Conservation (phyloP, 768 basidiomycete genomes). For the Pseudohyphozyma bogoriensis region DNA sequence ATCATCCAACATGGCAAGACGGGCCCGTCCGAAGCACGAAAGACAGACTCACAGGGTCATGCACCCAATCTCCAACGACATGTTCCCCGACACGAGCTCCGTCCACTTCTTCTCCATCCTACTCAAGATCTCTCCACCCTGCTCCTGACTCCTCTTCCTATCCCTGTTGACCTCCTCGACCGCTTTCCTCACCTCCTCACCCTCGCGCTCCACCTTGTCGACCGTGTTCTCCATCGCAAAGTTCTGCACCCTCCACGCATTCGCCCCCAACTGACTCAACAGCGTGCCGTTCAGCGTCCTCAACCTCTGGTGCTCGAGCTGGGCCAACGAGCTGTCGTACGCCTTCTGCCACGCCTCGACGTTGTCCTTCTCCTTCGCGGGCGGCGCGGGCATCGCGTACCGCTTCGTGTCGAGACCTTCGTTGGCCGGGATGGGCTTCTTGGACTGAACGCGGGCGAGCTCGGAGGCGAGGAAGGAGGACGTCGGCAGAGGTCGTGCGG, state of each 20-base stretch:
- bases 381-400: conserved; percentile 24
- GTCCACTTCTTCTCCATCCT: conserved; percentile 26
- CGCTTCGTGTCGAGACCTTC: conserved; percentile 26
- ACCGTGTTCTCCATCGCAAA: conserved; percentile 28
- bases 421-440: conserved; percentile 6
- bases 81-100: conserved; percentile 14
- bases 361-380: background rate
- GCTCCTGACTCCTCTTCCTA: conserved; percentile 24
- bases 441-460: conserved; percentile 21
- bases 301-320: conserved; percentile 29
- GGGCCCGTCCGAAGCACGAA: background rate
- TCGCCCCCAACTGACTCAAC: conserved; percentile 21
- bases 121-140: conserved; percentile 18
- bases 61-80: conserved; percentile 29
- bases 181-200: conserved; percentile 7
- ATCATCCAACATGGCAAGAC: too few species aligned
- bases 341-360: conserved; percentile 27
- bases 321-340: conserved; percentile 17
- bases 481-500: conserved; percentile 12
- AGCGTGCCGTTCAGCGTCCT: conserved; percentile 22
- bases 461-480: conserved; percentile 20
- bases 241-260: conserved; percentile 27
- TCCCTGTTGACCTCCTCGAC: conserved; percentile 27
- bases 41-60: conserved; percentile 17
- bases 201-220: conserved; percentile 19